Base-by-base conservation (phyloP, 108 stramenopile genomes). In the Nitzschia palea region DNA sequence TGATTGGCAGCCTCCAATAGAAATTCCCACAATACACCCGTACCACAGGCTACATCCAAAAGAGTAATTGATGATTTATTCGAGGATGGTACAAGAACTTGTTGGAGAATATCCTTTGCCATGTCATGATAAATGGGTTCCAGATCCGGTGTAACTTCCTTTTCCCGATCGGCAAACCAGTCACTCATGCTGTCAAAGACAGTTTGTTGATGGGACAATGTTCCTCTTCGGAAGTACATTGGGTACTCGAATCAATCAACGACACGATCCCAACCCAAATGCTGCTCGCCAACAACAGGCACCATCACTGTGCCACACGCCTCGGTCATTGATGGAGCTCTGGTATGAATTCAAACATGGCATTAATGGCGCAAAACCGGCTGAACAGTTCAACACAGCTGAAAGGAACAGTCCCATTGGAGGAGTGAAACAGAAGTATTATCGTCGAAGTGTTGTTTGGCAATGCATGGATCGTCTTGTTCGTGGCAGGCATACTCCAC, bases 11-110 rank as follows among this genome's bases (percentile, higher is more conserved):
- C 76, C 26, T 71, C 33, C 2, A 71, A 44, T 15, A 65, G 62
- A n/a, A 44, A 66, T 8, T 44, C 45, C 50, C 61, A 74, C 20
- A 79, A 28, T 0, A 68, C 63, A 55, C 78, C 73, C 9, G 73
- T 70, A 35, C 78, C 78, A 65, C 73, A 73, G 0, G 43, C 78
- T 5, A 79, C 63, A 58, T 79, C 78, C 40, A 79, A 43, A 40
- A 79, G 57, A n/a, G n/a, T n/a, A n/a, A n/a, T n/a, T n/a, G n/a
- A n/a, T n/a, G n/a, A n/a, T n/a, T n/a, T 18, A 15, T 17, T 20
- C n/a, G 50, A 6, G 6, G n/a, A 22, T 51, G 50, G 35, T 10
- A 35, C 27, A 60, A 18, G 4, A 60, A 23, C 27, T 23, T 31
- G 27, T 32, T 14, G n/a, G 9, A 60, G 25, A 25, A 62, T 50